A percentile compares a stretch with the other conserved stretches of the same genome.
Conservation (phyloP, 768 basidiomycete species). For the Tylopilus intermedius region DNA sequence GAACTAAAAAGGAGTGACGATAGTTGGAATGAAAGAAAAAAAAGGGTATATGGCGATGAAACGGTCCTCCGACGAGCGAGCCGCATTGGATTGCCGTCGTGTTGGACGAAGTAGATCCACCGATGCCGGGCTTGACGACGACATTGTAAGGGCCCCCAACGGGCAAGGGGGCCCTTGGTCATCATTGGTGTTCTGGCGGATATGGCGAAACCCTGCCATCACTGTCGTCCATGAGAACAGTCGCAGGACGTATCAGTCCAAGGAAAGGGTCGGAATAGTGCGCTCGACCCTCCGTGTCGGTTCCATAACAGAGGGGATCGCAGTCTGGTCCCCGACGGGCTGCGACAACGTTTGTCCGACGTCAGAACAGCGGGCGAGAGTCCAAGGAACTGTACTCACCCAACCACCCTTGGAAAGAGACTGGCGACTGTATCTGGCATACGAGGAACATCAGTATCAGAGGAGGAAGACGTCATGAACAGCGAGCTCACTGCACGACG, state of each 20-base stretch:
- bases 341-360: not conserved
- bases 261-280: not conserved
- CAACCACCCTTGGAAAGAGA: not conserved
- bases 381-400: not conserved
- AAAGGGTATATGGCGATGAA: conserved; percentile 10
- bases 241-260: not conserved
- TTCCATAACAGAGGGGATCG: not conserved
- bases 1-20: not conserved
- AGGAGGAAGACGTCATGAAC: not conserved
- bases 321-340: not conserved
- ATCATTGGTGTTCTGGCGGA: not conserved
- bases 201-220: not conserved
- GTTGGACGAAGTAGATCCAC: not conserved
- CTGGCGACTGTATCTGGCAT: not conserved
- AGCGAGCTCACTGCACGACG: not conserved
- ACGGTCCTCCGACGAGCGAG: not conserved
- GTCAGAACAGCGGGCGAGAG: not conserved
- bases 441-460: not conserved
- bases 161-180: not conserved
- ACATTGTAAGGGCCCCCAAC: not conserved
- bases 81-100: too few species aligned
- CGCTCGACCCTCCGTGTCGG: not conserved
- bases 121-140: not conserved
- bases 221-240: not conserved
- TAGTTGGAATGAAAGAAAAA: not conserved